phyloP scores from a whole-genome alignment of 2,329 filamentous ascomycete genomes.

The Alternaria infectoria region DNA sequence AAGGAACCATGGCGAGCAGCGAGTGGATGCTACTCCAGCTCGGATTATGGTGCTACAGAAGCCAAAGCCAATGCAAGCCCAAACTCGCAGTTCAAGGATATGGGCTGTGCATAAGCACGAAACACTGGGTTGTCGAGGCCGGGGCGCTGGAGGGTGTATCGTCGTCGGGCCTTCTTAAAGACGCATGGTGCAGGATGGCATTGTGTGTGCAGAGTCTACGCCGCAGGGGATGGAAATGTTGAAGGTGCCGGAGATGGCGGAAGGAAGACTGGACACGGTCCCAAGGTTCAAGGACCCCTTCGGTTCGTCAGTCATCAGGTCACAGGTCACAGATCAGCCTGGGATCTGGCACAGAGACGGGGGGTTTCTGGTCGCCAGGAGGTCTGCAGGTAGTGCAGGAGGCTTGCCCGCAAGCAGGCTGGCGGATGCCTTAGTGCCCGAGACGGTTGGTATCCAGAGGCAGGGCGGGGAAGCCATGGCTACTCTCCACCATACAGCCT shows the following conservation, averaged over 20 bases:
- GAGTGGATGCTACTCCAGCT: constrained; percentile 22
- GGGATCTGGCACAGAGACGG: constrained; percentile 22
- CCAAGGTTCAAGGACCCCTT: constrained; percentile 15
- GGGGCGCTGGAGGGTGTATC: constrained; percentile 3
- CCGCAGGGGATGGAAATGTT: constrained; percentile 15
- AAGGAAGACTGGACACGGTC: constrained; percentile 20
- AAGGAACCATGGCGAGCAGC: constrained; percentile 30
- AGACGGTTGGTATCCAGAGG: constrained; percentile 19
- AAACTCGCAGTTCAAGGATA: constrained; percentile 27
- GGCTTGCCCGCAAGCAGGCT: constrained; percentile 12
- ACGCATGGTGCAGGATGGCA: constrained; percentile 24
- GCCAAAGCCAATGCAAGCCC: constrained; percentile 22
- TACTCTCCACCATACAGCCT: constrained; percentile 5
- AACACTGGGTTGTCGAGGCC: constrained; percentile 5
- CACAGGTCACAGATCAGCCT: constrained; percentile 24
- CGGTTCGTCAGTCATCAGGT: constrained; percentile 27
- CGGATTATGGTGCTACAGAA: constrained; percentile 31
- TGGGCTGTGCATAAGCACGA: constrained; percentile 38
- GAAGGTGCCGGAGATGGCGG: constrained; percentile 18
- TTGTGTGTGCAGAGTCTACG: constrained; percentile 22
- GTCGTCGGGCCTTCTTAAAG: constrained; percentile 25
- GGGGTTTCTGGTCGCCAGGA: constrained; percentile 31
- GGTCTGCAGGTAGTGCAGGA: constrained; percentile 23
- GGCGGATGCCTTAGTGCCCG: constrained; percentile 25
- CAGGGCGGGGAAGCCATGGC: constrained; percentile 25